Base-by-base conservation (phyloP, 306 rosid genomes). In the Acacia melanoxylon region DNA sequence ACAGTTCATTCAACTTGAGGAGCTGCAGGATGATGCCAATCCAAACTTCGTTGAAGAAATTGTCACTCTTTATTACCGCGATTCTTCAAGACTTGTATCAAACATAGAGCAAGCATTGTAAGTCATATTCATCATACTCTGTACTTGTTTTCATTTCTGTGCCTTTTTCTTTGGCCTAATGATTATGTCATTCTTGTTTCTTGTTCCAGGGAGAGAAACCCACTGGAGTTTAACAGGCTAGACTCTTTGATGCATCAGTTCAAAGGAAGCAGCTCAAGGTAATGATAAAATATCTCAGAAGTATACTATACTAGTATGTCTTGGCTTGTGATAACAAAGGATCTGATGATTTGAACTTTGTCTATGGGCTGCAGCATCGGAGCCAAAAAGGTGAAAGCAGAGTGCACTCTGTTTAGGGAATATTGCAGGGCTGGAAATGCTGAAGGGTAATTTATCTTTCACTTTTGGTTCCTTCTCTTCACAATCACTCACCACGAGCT, bases 191-290 rank as follows among this genome's bases (percentile, higher is more conserved):
- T 66, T 58, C 74, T 51, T 59, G 27, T 72, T 68, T 68, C 27
- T 59, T 82, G 81, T 85, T 83, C 86, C 81, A 92, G 93, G 76
- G 91, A 89, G 86, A 92, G 81, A 81, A 85, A 78, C 77, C 88
- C 89, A 71, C 76, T 77, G 61, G 98, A 94, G 84, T 94, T 92
- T 71, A 84, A 85, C 72, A 92, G 89, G 87, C 75, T 94, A 75
- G 97, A 94, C 80, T 83, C 78, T 73, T 81, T 80, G 10, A 91
- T 94, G 94, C 98, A 94, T 75, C 97, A 94, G 77, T 89, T 94
- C 87, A 94, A 88, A 86, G 98, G 98, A 85, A 94, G 98, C 81
- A 94, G 94, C 89, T 89, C 98, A 82, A 94, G 97, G 97, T 92
- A 87, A 52, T 17, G 13, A 35, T 20, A 46, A 37, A 48, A 51